phyloP scores from a whole-genome alignment of 768 basidiomycete genomes.

The Rhizopogon salebrosus region DNA sequence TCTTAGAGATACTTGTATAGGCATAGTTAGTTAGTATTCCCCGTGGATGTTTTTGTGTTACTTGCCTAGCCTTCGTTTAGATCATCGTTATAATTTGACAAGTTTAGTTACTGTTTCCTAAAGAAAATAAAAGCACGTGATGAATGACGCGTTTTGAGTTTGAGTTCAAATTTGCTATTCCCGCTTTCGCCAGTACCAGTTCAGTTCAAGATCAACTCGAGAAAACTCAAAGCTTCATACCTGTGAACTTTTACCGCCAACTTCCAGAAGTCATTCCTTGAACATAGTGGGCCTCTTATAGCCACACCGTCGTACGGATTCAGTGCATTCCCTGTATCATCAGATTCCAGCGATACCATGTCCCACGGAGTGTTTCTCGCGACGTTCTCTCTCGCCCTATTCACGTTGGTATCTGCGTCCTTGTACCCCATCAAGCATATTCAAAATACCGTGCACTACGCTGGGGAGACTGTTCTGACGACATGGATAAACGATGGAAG shows the following conservation, averaged over 20 bases:
- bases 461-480: constrained; percentile 37
- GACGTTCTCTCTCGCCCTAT: not conserved
- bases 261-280: constrained; percentile 3
- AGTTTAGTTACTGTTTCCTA: too few relatives aligned
- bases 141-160: not conserved
- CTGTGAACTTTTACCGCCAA: constrained; percentile 1
- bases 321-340: not conserved
- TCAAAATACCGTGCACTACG: constrained; percentile 36
- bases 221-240: not conserved
- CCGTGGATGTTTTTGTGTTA: not conserved
- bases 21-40: not conserved
- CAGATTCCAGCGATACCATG: not conserved
- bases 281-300: constrained; percentile 26
- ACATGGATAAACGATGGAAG: constrained; percentile 48
- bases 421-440: constrained; percentile 50
- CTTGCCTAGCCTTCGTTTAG: not conserved
- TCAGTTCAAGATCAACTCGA: too few relatives aligned
- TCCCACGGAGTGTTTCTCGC: constrained; percentile 3
- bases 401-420: constrained; percentile 24
- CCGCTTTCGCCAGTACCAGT: too few relatives aligned
- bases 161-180: too few relatives aligned
- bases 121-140: constrained; percentile 3
- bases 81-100: not conserved
- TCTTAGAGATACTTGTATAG: not conserved
- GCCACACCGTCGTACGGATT: not conserved